These are phyloP conservation scores for Coniochaeta pulveracea DNA, from an alignment of 2,329 filamentous ascomycete species.

Conservation along the genomic window DNA sequence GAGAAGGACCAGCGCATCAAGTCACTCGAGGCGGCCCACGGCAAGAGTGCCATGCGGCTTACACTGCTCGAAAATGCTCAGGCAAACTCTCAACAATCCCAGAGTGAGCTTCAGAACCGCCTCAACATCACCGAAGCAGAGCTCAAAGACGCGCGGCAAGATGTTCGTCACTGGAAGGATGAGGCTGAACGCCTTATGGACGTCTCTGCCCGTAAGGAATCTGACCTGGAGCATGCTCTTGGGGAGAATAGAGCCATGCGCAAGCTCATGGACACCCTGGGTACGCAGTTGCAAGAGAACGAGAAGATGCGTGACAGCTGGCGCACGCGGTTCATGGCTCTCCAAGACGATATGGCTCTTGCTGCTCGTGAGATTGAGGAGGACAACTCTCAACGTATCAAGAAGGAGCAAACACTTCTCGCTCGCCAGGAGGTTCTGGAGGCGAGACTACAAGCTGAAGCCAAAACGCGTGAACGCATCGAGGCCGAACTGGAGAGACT, in stretches of 20 bases:
- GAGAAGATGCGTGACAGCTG: slow-evolving; percentile 74
- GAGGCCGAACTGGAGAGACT: slow-evolving; percentile 56
- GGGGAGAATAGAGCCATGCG: slow-evolving; percentile 64
- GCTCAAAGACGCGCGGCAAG: slow-evolving; percentile 41
- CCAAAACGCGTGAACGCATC: slow-evolving; percentile 55
- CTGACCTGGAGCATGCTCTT: slow-evolving; percentile 34
- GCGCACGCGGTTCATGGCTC: slow-evolving; percentile 69
- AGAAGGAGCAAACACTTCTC: slow-evolving; percentile 67
- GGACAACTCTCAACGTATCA: slow-evolving; percentile 69
- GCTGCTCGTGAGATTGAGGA: slow-evolving; percentile 70
- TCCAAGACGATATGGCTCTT: slow-evolving; percentile 78
- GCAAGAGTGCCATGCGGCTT: slow-evolving; percentile 48
- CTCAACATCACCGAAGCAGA: slow-evolving; percentile 42
- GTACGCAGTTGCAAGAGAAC: slow-evolving; percentile 74
- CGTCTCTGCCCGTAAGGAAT: slow-evolving; percentile 33
- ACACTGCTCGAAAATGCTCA: slow-evolving; percentile 60
- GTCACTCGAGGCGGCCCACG: slow-evolving; percentile 41
- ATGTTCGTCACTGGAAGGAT: slow-evolving; percentile 47
- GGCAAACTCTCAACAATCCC: slow-evolving; percentile 39
- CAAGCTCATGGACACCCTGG: slow-evolving; percentile 61
- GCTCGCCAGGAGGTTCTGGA: slow-evolving; percentile 74
- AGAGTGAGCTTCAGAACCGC: slow-evolving; percentile 44
- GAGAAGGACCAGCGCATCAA: slow-evolving; percentile 59
- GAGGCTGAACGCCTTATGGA: slow-evolving; percentile 51
- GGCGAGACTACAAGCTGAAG: slow-evolving; percentile 63